phyloP scores from a whole-genome alignment of 495 filamentous ascomycete genomes.

The Penicillium angulare region DNA sequence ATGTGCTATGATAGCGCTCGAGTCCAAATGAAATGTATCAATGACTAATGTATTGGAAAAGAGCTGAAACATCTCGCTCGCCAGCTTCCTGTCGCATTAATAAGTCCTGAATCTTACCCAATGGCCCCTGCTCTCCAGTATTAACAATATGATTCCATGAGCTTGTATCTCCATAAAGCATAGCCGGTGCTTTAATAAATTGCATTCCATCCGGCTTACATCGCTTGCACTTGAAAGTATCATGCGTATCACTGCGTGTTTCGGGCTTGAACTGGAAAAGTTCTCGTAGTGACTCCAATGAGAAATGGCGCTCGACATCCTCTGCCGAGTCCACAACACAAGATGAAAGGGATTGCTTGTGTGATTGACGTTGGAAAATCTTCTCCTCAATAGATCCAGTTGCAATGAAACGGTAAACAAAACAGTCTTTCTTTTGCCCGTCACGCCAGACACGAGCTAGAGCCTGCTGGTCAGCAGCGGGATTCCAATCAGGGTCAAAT shows the following conservation, averaged over 20 bases:
- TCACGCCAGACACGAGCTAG: conserved; percentile 97
- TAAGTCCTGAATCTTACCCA: conserved; percentile 86
- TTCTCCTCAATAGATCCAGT: conserved; percentile 99
- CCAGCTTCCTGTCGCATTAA: conserved; percentile 82
- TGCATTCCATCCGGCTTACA: conserved; percentile 87
- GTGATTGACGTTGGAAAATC: conserved; percentile 97
- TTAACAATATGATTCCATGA: conserved; percentile 98
- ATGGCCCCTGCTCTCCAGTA: conserved; percentile 60
- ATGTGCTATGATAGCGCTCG: background rate
- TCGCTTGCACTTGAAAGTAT: conserved; percentile 98
- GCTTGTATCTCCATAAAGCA: conserved; percentile 97
- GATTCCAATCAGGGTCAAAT: conserved; percentile 99
- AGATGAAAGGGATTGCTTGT: conserved; percentile 94
- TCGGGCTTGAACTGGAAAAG: conserved; percentile 87
- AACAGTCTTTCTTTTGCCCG: conserved; percentile 98
- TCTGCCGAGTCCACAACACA: conserved; percentile 98
- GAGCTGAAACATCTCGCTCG: conserved; percentile 80
- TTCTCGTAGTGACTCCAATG: conserved; percentile 81
- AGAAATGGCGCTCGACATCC: conserved; percentile 96
- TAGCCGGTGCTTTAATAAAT: conserved; percentile 81
- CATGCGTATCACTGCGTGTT: conserved; percentile 90
- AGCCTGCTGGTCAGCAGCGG: conserved; percentile 96
- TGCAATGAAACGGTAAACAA: conserved; percentile 98
- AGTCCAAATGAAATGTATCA: conserved; percentile 31
- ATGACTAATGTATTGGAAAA: conserved; percentile 99